Evolutionary conservation across 2,329 filamentous ascomycete genomes (phyloP), one percentile per base, ranked within the genome.

Genomic region (Colletotrichum coccodes): DNA sequence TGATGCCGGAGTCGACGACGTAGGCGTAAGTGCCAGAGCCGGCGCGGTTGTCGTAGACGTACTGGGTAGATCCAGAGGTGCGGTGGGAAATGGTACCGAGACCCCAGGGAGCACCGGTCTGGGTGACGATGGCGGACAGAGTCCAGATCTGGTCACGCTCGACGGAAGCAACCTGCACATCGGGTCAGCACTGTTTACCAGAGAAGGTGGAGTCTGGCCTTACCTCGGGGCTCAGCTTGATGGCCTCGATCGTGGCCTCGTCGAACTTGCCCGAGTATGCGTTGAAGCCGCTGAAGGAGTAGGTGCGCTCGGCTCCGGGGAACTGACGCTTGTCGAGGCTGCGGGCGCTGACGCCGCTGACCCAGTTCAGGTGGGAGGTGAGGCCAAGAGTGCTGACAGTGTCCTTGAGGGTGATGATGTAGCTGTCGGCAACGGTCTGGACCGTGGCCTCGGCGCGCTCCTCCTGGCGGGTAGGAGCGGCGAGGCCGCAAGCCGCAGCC

Each of bases 1-100:
- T 80, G 68, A 89, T 84, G 46, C 87, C 87, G 0, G 84, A 87
- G 75, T 90, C 87, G 64, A 90, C 77, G 53, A 90, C 76, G 74
- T 89, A 90, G 56, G 83, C 79, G 65, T 80, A 88, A 58, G 78
- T 82, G 36, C 76, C 80, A 11, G 74, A 58, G 23, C 84, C 84
- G 23, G 81, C 81, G 28, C 71, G 77, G 7, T 71, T 60, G 67
- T 85, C 80, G 73, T 85, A 85, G 28, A 75, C 71, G 71, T 85
- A 86, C 52, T 76, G 73, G 7, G 61, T 77, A 8, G 72, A 76
- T 30, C 77, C 77, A 26, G 76, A 72, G 23, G 73, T 78, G n/a
- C 76, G 73, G 74, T 81, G 79, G 7, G 85, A 87, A 68, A 86
- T 76, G 21, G 82, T 79, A 1, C 78, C 79, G 28, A 86, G 80